Percentiles rank a stretch among this genome's conserved stretches.
phyloP scores from a whole-genome alignment of 2,329 filamentous ascomycete species.

The Dendryphion nanum region DNA sequence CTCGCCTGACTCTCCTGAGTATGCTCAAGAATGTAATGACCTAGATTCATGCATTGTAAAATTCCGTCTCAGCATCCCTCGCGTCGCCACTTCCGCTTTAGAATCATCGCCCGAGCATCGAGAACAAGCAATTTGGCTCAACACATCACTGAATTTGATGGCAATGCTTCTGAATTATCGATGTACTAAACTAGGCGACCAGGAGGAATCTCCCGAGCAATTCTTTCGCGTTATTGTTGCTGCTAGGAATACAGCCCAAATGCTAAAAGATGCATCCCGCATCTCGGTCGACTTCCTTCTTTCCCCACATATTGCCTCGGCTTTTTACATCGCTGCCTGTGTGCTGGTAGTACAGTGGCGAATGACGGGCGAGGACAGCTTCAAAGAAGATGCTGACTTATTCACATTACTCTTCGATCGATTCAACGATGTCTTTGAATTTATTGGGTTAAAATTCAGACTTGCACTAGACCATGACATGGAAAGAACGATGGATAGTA shows the following conservation, averaged over 20 bases:
- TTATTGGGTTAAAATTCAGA: constrained; percentile 29
- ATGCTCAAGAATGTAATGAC: constrained; percentile 20
- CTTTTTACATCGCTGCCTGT: constrained; percentile 22
- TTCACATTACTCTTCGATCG: constrained; percentile 27
- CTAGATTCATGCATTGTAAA: constrained; percentile 22
- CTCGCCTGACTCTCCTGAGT: constrained; percentile 18
- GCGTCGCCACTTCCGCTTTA: constrained; percentile 18
- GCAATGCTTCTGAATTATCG: constrained; percentile 26
- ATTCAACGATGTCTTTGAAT: constrained; percentile 22
- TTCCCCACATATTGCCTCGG: constrained; percentile 20
- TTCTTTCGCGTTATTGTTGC: constrained; percentile 20
- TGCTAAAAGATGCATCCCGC: constrained; percentile 26
- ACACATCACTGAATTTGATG: constrained; percentile 20
- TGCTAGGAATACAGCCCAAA: constrained; percentile 22
- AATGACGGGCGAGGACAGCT: constrained; percentile 15
- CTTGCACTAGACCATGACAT: constrained; percentile 22
- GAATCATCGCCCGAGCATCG: constrained; percentile 16
- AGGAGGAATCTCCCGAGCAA: constrained; percentile 4
- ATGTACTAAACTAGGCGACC: background rate
- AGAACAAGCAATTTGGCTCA: constrained; percentile 26
- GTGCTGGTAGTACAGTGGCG: constrained; percentile 29
- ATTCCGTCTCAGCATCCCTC: constrained; percentile 27
- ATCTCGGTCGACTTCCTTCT: constrained; percentile 25
- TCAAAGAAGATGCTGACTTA: constrained; percentile 24
- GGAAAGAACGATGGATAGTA: constrained; percentile 9